These are phyloP conservation scores for Termitomyces sp. DNA, from an alignment of 768 basidiomycete species.

Conservation along the genomic window DNA sequence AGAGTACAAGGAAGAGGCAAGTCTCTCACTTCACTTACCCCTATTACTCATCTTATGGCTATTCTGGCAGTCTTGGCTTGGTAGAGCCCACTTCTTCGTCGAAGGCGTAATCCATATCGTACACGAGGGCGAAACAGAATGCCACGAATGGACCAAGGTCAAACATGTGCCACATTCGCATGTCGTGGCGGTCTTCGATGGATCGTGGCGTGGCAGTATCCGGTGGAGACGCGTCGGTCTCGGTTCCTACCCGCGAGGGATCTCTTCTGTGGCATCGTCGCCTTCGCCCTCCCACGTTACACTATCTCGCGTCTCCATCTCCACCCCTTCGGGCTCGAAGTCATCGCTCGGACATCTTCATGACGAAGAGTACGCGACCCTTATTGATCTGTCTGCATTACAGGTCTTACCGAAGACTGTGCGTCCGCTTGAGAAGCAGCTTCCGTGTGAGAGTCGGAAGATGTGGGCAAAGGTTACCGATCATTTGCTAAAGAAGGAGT, in stretches of 20 bases:
- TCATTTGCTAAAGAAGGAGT: slow-evolving; percentile 77
- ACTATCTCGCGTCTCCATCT: slow-evolving; percentile 30
- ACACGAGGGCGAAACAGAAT: slow-evolving; percentile 53
- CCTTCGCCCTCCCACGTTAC: slow-evolving; percentile 41
- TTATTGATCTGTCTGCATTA: slow-evolving; percentile 75
- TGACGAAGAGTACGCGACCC: slow-evolving; percentile 52
- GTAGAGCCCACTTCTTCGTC: slow-evolving; percentile 74
- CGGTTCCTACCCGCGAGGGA: slow-evolving; percentile 36
- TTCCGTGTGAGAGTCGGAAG: slow-evolving; percentile 75
- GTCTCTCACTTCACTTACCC: slow-evolving; percentile 17
- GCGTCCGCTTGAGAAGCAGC: slow-evolving; percentile 75
- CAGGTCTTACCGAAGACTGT: slow-evolving; percentile 78
- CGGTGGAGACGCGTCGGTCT: slow-evolving; percentile 65
- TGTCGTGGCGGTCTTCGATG: slow-evolving; percentile 80
- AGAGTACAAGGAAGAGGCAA: slow-evolving; percentile 94
- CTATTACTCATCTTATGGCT: slow-evolving; percentile 1
- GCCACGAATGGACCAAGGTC: slow-evolving; percentile 75
- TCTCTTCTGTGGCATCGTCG: slow-evolving; percentile 40
- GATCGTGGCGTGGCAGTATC: slow-evolving; percentile 81
- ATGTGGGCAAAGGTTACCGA: slow-evolving; percentile 85
- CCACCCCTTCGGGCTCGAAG: slow-evolving; percentile 37
- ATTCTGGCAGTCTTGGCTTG: slow-evolving; percentile 72
- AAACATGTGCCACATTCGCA: slow-evolving; percentile 84
- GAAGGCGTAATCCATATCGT: slow-evolving; percentile 91
- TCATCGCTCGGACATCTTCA: slow-evolving; percentile 35